Base-by-base conservation (phyloP, 306 rosid genomes). In the Clitoria ternatea region DNA sequence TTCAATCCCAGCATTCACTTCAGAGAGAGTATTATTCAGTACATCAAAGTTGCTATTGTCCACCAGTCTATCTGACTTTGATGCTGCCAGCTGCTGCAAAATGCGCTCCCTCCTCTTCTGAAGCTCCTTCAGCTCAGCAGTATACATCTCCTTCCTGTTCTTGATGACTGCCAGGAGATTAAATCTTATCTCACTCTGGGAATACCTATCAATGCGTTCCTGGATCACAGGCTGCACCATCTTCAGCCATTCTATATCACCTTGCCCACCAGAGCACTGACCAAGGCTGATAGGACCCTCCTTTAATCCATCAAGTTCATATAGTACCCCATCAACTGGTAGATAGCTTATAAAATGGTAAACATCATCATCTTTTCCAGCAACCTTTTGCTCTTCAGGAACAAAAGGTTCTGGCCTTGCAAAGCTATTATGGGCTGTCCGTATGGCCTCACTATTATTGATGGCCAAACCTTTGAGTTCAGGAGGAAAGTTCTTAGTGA, bases 201-300 rank as follows among this genome's bases (percentile, higher is more conserved):
- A 80, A 68, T 91, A 95, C 90, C 92, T 81, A 20, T 95, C 97
- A 9, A 95, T 91, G 52, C 97, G 97, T 66, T 95, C 96, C 85
- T 95, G 96, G 66, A 95, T 91, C 73, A 85, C 86, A 22, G 99
- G 97, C 61, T 95, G 99, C 69, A 95, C 97, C 87, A 87, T 57
- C 77, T 74, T 80, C 75, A 95, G 88, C 97, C 99, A 91, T 50
- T 95, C 97, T 33, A 87, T 66, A 66, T 91, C 99, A 65, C 88
- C 90, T 79, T 86, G 97, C 61, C 86, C 86, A 11, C 91, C 96
- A 15, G 96, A 81, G 78, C 97, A 95, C 75, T 75, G 99, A 32
- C 99, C 97, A 52, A 91, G 99, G 87, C 91, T 89, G 61, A 95
- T 86, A 42, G 99, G 99, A 69, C 99, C 99, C 60, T 89, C 99